Percentiles rank a stretch among this genome's conserved stretches.
Evolutionary conservation across 1,284 basidiomycete species (phyloP).

Genomic region (Amylostereum chailletii): DNA sequence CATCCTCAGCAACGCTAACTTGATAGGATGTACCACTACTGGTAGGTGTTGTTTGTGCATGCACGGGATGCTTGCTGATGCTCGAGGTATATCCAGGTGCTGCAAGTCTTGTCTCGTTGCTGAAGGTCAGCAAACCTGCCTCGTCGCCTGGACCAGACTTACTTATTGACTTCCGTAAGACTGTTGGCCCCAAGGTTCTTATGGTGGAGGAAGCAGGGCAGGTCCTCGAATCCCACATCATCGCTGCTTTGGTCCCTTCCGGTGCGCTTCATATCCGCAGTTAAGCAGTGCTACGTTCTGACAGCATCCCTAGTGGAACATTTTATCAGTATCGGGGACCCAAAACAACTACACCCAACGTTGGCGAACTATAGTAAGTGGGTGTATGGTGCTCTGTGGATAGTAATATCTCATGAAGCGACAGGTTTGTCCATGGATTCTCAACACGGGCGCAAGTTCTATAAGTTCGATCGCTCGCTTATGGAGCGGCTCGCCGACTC

Average conservation of each 20-base stretch:
- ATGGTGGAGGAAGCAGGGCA: slow-evolving; percentile 55
- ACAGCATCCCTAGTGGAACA: slow-evolving; percentile 33
- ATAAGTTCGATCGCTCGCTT: slow-evolving; percentile 35
- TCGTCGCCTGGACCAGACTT: too few species aligned
- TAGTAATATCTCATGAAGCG: not conserved
- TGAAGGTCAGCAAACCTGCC: slow-evolving; percentile 20
- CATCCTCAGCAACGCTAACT: slow-evolving; percentile 42
- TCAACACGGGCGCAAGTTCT: slow-evolving; percentile 23
- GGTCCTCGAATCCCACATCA: slow-evolving; percentile 66
- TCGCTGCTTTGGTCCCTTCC: slow-evolving; percentile 52
- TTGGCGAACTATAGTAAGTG: slow-evolving; percentile 54
- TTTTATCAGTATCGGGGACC: slow-evolving; percentile 66
- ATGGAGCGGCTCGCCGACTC: slow-evolving; percentile 35
- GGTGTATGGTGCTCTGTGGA: too few species aligned
- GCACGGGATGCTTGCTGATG: too few species aligned
- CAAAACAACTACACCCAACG: slow-evolving; percentile 59
- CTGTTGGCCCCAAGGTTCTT: slow-evolving; percentile 24
- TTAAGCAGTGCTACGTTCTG: not conserved
- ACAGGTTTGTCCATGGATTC: slow-evolving; percentile 33
- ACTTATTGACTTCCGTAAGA: slow-evolving; percentile 16
- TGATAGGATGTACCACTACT: slow-evolving; percentile 69
- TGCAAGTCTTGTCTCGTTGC: slow-evolving; percentile 48
- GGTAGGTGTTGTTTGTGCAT: slow-evolving; percentile 21
- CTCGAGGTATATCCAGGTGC: slow-evolving; percentile 34
- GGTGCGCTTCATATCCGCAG: slow-evolving; percentile 14